phyloP scores from a whole-genome alignment of 306 rosid genomes.

The Sphenostylis stenocarpa region DNA sequence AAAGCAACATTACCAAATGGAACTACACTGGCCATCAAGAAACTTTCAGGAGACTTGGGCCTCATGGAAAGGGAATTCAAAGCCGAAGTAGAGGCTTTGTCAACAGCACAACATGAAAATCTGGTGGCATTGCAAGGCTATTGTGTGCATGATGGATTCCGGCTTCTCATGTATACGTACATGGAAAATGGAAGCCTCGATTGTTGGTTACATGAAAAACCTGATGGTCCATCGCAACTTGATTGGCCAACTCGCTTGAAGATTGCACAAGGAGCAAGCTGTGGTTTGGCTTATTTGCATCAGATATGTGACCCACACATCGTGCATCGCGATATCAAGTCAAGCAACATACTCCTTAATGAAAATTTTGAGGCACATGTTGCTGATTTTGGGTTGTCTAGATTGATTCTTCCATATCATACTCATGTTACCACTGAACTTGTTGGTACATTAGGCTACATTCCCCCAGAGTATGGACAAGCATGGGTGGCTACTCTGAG shows the following conservation, averaged over 20 bases:
- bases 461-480: conserved; percentile 96
- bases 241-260: conserved; percentile 83
- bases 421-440: conserved; percentile 98
- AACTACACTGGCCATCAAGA: conserved; percentile 77
- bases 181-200: conserved; percentile 98
- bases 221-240: conserved; percentile 70
- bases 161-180: conserved; percentile 77
- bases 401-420: conserved; percentile 86
- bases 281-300: conserved; percentile 90
- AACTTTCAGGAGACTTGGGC: conserved; percentile 92
- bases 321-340: conserved; percentile 92
- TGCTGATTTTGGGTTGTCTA: conserved; percentile 89
- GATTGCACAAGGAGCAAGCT: conserved; percentile 67
- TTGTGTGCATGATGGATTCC: conserved; percentile 71
- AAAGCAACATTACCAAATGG: conserved; percentile 80
- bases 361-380: conserved; percentile 83
- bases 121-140: conserved; percentile 90
- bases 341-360: conserved; percentile 89
- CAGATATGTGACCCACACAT: conserved; percentile 88
- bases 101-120: conserved; percentile 89
- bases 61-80: conserved; percentile 92
- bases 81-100: conserved; percentile 92
- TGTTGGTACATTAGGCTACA: conserved; percentile 94
- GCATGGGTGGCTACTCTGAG: conserved; percentile 97
- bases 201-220: conserved; percentile 92